Conservation (phyloP, 441 rosid genomes). For the Gossypium gossypioides region DNA sequence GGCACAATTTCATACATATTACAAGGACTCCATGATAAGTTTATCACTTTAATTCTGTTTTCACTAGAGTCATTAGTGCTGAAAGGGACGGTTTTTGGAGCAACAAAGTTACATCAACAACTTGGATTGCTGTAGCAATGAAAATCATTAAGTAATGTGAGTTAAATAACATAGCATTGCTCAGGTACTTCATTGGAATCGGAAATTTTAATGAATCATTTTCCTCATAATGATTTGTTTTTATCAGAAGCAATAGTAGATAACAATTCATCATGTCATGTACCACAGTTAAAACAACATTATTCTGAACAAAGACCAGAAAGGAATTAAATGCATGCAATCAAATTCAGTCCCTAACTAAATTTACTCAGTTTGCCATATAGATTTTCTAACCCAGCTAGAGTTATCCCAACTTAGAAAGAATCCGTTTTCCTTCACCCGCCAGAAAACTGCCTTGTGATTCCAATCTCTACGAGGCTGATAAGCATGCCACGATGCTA, state of each 20-base stretch:
- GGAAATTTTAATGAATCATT: neutral
- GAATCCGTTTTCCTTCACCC: slow-evolving; percentile 11
- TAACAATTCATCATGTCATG: neutral
- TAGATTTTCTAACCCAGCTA: slow-evolving; percentile 17
- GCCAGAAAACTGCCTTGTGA: slow-evolving; percentile 4
- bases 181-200: neutral
- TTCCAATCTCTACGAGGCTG: slow-evolving; percentile 16
- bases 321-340: neutral
- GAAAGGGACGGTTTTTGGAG: too few species aligned
- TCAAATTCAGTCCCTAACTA: neutral
- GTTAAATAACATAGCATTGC: neutral
- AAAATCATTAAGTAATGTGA: neutral
- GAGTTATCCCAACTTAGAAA: slow-evolving; percentile 22
- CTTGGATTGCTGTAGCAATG: neutral
- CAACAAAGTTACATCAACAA: too few species aligned
- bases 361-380: slow-evolving; percentile 15
- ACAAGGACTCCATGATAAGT: too few species aligned
- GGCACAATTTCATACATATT: too few species aligned
- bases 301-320: neutral
- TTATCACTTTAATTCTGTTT: too few species aligned
- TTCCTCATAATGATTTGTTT: neutral
- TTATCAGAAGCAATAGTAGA: neutral
- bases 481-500: slow-evolving; percentile 17
- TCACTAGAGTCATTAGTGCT: too few species aligned
- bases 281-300: neutral